Base-by-base conservation (phyloP, 176 grass and related monocot species). In the Avena sativa region DNA sequence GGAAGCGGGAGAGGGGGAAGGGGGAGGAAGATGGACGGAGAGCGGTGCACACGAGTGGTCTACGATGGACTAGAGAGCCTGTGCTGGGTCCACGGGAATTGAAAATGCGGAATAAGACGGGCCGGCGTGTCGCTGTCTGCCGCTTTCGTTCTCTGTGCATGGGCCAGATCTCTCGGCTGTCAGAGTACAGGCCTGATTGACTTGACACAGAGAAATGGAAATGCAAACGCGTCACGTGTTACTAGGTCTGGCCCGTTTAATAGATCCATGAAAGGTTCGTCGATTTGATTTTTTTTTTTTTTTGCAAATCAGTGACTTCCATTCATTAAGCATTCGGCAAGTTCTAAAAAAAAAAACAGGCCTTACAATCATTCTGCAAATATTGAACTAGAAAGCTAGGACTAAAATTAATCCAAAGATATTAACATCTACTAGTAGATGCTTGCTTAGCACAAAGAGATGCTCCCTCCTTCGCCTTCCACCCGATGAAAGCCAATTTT, bases 1-100 rank as follows among this genome's bases (percentile, higher is more conserved):
- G 66, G 48, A 65, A 76, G 49, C 44, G 19, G 46, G 56, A 20
- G 62, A 71, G 58, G 67, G 19, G 21, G 30, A 51, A 6, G 25
- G 12, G 28, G 17, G 9, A 32, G 43, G 28, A 8, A 32, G 43
- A 59, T 52, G 30, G 79, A 12, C 44, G 32, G 12, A 47, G 30
- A 26, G 23, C 12, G 88, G 88, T 30, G 76, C 79, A 86, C 79
- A 82, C 83, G 43, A 71, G 32, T 79, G 89, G 84, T 83, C 53
- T 71, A 72, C 71, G 20, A 23, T 3, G 59, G n/a, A 48, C 57
- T 58, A 48, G 46, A 8, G 15, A 48, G 23, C 10, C 23, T 69
- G 47, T 51, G 19, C 16, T 43, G 48, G 53, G 46, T 87, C 84
- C 64, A 90, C 74, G 78, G 25, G 69, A 81, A 58, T 28, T 51